Evolutionary conservation across 345 rosid species (phyloP), one percentile per base, ranked within the genome.

Genomic region (Microthlaspi erraticum): DNA sequence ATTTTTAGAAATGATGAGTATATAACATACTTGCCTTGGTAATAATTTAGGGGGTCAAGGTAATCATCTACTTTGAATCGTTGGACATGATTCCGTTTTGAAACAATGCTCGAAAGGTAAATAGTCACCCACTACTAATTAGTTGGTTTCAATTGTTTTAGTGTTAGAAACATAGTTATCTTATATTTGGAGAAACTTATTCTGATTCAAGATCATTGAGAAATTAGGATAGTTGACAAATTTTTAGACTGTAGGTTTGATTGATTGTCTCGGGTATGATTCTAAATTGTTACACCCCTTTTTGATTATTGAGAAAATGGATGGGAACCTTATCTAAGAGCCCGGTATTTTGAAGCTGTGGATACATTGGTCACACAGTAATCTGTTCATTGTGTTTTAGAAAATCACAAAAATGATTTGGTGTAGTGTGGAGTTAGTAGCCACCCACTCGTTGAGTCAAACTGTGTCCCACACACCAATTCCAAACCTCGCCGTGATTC

Each of bases 371-470:
- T 26, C 23, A 6, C 12, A 17, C 49, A 23, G 20, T 19, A 6
- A 6, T 43, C 26, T 7, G 42, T 45, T 33, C 5, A 45, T 1
- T 1, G 6, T 2, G 29, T 18, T 3, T 16, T 39, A 8, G 26
- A 61, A 43, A 61, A 14, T 63, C 53, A 11, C 20, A 63, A 48
- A 26, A 72, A 53, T 34, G 57, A 44, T 43, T 0, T 38, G 17
- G 55, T 62, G 64, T 63, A 6, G 70, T 64, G 61, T 42, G 56
- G 68, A 74, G 78, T 74, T 66, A 66, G 78, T 74, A 51, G 73
- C 48, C 42, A 41, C 34, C 78, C 78, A 59, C 73, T 66, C 72
- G 4, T 57, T 49, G 26, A 20, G 58, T 57, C 77, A 58, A 65
- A 17, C 46, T 51, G 44, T 65, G 59, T 26, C 59, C 71, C 71